Percentiles rank a stretch among this genome's conserved stretches.
These are phyloP conservation scores for Rhodamnia rubescens DNA, from an alignment of 345 rosid genomes.

Conservation along the genomic window DNA sequence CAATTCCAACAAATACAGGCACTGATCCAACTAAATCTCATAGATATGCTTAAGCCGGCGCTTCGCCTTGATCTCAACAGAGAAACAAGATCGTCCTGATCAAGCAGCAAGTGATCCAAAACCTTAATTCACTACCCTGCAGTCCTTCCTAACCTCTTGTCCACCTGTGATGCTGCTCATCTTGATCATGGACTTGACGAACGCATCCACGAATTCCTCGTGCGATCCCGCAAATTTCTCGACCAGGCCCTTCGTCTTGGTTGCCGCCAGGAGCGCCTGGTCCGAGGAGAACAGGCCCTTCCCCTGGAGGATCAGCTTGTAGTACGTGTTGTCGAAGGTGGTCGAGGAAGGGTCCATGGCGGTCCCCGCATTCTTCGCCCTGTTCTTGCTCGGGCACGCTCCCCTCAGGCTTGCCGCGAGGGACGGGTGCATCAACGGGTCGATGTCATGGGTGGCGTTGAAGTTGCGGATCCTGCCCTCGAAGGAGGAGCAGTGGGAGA, in stretches of 20 bases:
- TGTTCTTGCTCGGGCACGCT: slow-evolving; percentile 53
- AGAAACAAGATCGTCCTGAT: not conserved
- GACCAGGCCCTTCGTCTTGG: slow-evolving; percentile 40
- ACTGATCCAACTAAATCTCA: not conserved
- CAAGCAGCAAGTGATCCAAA: not conserved
- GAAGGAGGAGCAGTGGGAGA: slow-evolving; percentile 83
- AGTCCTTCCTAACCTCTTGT: slow-evolving; percentile 60
- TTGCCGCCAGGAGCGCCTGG: slow-evolving; percentile 46
- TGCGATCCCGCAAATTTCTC: slow-evolving; percentile 40
- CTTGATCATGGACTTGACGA: slow-evolving; percentile 71
- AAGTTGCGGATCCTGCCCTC: slow-evolving; percentile 75
- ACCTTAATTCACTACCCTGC: slow-evolving; percentile 27
- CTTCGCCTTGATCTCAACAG: not conserved
- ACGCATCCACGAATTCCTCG: slow-evolving; percentile 36
- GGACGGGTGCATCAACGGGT: slow-evolving; percentile 55
- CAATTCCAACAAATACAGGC: not conserved
- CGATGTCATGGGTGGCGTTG: slow-evolving; percentile 40
- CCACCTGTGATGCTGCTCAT: slow-evolving; percentile 77
- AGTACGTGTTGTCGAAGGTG: slow-evolving; percentile 58
- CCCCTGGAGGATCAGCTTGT: slow-evolving; percentile 59
- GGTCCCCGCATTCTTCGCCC: slow-evolving; percentile 55
- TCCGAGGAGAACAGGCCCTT: slow-evolving; percentile 73
- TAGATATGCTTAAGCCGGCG: not conserved
- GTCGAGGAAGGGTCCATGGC: slow-evolving; percentile 36
- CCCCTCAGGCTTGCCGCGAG: slow-evolving; percentile 41